Conservation (phyloP, 2,329 filamentous ascomycete genomes). For the Sclerotinia sclerotiorum region DNA sequence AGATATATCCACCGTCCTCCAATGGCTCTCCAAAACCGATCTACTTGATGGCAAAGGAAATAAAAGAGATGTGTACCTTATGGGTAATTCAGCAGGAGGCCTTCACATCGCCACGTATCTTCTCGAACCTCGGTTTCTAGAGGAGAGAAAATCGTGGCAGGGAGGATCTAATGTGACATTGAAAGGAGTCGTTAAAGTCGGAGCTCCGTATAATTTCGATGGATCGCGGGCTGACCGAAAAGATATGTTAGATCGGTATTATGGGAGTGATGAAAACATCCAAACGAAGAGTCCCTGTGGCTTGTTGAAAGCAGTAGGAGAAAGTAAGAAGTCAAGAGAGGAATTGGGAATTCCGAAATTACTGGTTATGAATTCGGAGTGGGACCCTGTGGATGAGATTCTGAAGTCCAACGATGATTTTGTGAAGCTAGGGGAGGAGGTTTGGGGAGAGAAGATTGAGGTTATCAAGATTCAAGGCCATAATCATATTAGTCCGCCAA, state of each 20-base stretch:
- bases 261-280: constrained; percentile 26
- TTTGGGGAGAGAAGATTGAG: constrained; percentile 33
- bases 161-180: constrained; percentile 26
- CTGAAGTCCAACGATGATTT: constrained; percentile 34
- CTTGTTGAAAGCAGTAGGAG: constrained; percentile 28
- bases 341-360: constrained; percentile 31
- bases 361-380: constrained; percentile 34
- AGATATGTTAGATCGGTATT: constrained; percentile 32
- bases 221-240: constrained; percentile 11
- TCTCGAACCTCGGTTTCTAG: constrained; percentile 30
- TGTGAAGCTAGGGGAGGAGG: constrained; percentile 32
- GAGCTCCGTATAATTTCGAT: constrained; percentile 35
- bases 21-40: constrained; percentile 29
- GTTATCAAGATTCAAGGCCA: constrained; percentile 33
- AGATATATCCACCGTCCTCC: constrained; percentile 32
- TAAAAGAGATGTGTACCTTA: constrained; percentile 33
- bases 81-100: constrained; percentile 40
- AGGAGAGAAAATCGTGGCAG: constrained; percentile 28
- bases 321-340: constrained; percentile 29
- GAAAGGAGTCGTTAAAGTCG: constrained; percentile 33
- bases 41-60: constrained; percentile 26
- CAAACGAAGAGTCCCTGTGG: constrained; percentile 31
- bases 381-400: constrained; percentile 39
- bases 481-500: constrained; percentile 39
- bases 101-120: constrained; percentile 38